A percentile compares a stretch with the other conserved stretches of the same genome.
Conservation (phyloP, 1,284 basidiomycete species). For the Sanghuangporus baumii region DNA sequence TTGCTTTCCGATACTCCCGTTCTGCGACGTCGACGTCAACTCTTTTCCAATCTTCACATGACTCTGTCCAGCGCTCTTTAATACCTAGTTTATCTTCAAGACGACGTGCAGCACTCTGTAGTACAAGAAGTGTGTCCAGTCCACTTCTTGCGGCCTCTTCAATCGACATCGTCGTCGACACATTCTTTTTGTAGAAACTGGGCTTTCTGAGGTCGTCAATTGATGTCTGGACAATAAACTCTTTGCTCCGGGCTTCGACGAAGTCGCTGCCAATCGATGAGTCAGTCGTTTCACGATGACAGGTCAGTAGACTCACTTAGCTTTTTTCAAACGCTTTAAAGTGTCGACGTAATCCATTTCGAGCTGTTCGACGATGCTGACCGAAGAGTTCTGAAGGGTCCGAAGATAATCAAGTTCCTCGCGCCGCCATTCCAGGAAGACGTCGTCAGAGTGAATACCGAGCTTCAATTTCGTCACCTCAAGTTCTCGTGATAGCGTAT, state of each 20-base stretch:
- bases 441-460: too few relatives aligned
- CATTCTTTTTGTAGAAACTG: background rate
- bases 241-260: too few relatives aligned
- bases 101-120: background rate
- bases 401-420: background rate
- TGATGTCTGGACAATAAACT: too few relatives aligned
- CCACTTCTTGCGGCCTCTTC: background rate
- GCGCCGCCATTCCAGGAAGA: background rate
- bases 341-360: background rate
- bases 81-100: conserved; percentile 24
- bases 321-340: background rate
- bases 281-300: too few relatives aligned
- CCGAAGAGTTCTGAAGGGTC: background rate
- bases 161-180: background rate
- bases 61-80: conserved; percentile 21
- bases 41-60: conserved; percentile 14
- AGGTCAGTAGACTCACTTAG: conserved; percentile 1
- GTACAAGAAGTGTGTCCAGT: background rate
- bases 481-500: too few relatives aligned
- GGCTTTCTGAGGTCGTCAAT: too few relatives aligned
- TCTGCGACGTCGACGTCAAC: conserved; percentile 18
- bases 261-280: too few relatives aligned
- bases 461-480: too few relatives aligned
- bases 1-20: conserved; percentile 23
- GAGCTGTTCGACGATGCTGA: background rate